Conservation (phyloP, 1,284 basidiomycete species). For the Cerioporus squamosus region DNA sequence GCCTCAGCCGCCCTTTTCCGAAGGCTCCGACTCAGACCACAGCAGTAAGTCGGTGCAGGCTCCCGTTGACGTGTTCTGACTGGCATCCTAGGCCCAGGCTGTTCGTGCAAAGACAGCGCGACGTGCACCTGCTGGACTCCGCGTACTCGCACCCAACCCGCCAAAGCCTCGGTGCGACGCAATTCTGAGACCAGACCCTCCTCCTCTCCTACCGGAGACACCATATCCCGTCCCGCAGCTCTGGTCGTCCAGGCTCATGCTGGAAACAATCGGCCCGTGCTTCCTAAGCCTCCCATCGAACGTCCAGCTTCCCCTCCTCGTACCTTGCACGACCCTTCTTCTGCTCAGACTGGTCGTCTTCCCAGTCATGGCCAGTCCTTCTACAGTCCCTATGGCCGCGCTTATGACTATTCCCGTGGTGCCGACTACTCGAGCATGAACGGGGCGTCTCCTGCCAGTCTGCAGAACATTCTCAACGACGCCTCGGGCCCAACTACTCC, state of each 20-base stretch:
- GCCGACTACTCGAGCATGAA: slow-evolving; percentile 24
- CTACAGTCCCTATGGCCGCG: slow-evolving; percentile 66
- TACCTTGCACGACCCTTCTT: slow-evolving; percentile 25
- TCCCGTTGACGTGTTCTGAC: slow-evolving; percentile 3
- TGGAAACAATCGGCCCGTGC: slow-evolving; percentile 35
- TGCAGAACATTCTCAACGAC: slow-evolving; percentile 1
- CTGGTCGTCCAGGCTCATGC: slow-evolving; percentile 32
- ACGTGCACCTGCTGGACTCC: slow-evolving; percentile 60
- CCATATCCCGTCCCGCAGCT: slow-evolving; percentile 30
- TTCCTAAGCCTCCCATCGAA: slow-evolving; percentile 39
- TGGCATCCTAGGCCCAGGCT: slow-evolving; percentile 26
- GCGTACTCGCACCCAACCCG: slow-evolving; percentile 25
- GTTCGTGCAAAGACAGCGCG: slow-evolving; percentile 46
- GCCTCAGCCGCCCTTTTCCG: slow-evolving; percentile 40
- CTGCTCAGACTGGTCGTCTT: slow-evolving; percentile 15
- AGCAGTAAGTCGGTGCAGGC: slow-evolving; percentile 40
- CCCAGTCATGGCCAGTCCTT: slow-evolving; percentile 48
- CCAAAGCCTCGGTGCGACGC: slow-evolving; percentile 11
- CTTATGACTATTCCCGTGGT: slow-evolving; percentile 51
- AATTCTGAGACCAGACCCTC: slow-evolving; percentile 8
- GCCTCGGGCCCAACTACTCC: neutral
- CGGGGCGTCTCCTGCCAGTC: neutral
- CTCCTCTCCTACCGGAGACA: neutral
- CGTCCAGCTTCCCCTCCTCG: slow-evolving; percentile 37
- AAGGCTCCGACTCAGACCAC: slow-evolving; percentile 56